These are phyloP conservation scores for Diplodia corticola DNA, from an alignment of 2,329 filamentous ascomycete species.

Conservation along the genomic window DNA sequence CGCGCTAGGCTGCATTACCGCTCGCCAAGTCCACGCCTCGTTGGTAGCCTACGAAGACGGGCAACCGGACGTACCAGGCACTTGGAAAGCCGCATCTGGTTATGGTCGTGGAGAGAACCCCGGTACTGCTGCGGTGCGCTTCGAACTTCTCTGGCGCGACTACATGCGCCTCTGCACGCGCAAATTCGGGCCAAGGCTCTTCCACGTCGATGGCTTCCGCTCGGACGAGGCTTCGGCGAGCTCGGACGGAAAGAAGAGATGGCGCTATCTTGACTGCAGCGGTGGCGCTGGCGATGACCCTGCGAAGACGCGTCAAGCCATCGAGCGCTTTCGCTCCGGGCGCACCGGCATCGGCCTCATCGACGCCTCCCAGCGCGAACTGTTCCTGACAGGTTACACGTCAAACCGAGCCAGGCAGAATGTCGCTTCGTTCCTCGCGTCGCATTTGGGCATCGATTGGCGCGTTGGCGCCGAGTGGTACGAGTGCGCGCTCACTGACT, in stretches of 20 bases:
- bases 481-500: conserved; percentile 71
- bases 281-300: conserved; percentile 46
- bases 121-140: conserved; percentile 67
- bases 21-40: conserved; percentile 69
- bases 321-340: conserved; percentile 65
- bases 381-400: conserved; percentile 75
- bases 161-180: conserved; percentile 76
- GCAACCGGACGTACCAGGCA: conserved; percentile 30
- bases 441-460: conserved; percentile 77
- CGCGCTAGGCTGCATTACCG: conserved; percentile 69
- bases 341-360: conserved; percentile 75
- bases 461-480: conserved; percentile 81
- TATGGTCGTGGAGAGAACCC: conserved; percentile 71
- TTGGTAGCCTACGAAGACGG: conserved; percentile 71
- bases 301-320: conserved; percentile 38
- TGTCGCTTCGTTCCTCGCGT: conserved; percentile 71
- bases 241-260: conserved; percentile 29
- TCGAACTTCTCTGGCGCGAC: conserved; percentile 76
- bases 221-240: conserved; percentile 45
- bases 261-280: conserved; percentile 31
- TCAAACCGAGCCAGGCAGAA: conserved; percentile 76
- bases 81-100: conserved; percentile 48
- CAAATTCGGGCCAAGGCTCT: conserved; percentile 68
- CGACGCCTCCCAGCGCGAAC: conserved; percentile 73
- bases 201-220: conserved; percentile 65